Evolutionary conservation across 2,329 filamentous ascomycete species (phyloP).

Genomic region (Gyromitra esculenta): DNA sequence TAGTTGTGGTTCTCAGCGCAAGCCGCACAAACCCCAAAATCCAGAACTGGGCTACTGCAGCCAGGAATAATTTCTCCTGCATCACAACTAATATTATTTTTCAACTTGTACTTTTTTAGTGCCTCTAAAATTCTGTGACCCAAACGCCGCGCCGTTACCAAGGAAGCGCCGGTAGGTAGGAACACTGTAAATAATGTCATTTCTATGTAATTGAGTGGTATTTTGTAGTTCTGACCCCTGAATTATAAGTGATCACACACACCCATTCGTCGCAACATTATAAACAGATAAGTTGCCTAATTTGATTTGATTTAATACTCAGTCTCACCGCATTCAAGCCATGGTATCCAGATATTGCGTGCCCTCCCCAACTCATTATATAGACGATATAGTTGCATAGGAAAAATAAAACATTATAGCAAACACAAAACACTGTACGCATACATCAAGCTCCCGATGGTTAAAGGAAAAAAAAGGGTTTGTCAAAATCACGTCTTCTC

Average conservation of each 20-base stretch:
- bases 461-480: slow-evolving; percentile 2
- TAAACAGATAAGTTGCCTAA: not conserved
- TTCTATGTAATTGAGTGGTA: too few relatives aligned
- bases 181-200: too few relatives aligned
- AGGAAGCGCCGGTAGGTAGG: too few relatives aligned
- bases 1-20: too few relatives aligned
- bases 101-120: too few relatives aligned
- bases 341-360: slow-evolving; percentile 25
- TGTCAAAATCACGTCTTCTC: not conserved
- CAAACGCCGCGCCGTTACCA: too few relatives aligned
- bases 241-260: not conserved
- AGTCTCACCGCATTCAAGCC: slow-evolving; percentile 7
- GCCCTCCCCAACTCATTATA: slow-evolving; percentile 18
- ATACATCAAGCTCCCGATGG: slow-evolving; percentile 4
- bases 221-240: too few relatives aligned
- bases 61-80: too few relatives aligned
- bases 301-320: not conserved
- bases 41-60: too few relatives aligned
- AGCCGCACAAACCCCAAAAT: too few relatives aligned
- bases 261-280: not conserved
- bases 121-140: too few relatives aligned
- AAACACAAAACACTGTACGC: slow-evolving; percentile 21
- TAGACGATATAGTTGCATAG: slow-evolving; percentile 13
- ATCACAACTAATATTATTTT: too few relatives aligned
- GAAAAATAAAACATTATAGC: slow-evolving; percentile 38